Evolutionary conservation across 2,329 filamentous ascomycete genomes (phyloP).

Genomic region (Curvularia eragrostidis): DNA sequence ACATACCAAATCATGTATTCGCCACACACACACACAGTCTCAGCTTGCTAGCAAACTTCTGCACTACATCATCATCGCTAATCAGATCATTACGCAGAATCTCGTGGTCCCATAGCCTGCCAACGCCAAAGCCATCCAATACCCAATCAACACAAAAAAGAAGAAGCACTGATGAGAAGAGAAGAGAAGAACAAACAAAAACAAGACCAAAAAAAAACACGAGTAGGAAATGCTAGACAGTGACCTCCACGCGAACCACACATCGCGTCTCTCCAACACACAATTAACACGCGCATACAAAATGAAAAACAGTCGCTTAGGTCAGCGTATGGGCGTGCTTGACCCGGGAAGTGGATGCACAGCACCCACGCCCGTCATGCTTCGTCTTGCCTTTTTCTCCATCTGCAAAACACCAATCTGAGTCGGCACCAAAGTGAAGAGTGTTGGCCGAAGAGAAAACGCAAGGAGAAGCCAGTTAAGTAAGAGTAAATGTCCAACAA

Average conservation of each 20-base stretch:
- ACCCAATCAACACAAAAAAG: slow-evolving; percentile 10
- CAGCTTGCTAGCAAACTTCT: slow-evolving; percentile 12
- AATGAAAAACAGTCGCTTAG: slow-evolving; percentile 2
- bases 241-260: not conserved
- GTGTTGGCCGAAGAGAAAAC: slow-evolving; percentile 31
- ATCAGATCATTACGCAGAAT: slow-evolving; percentile 40
- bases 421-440: slow-evolving; percentile 29
- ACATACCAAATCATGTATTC: not conserved
- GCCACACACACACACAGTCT: not conserved
- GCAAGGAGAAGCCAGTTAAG: slow-evolving; percentile 33
- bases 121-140: slow-evolving; percentile 15
- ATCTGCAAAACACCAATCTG: slow-evolving; percentile 30
- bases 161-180: slow-evolving; percentile 5
- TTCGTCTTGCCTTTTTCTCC: slow-evolving; percentile 15
- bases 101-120: slow-evolving; percentile 19
- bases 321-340: slow-evolving; percentile 5
- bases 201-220: not conserved
- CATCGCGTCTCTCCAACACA: not conserved
- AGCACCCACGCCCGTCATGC: slow-evolving; percentile 23
- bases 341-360: slow-evolving; percentile 18
- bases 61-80: slow-evolving; percentile 13
- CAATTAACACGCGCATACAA: not conserved
- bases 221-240: slow-evolving; percentile 1
- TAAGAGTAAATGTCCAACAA: slow-evolving; percentile 36
- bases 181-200: not conserved